Base-by-base conservation (phyloP, 306 rosid genomes). In the Cyclanthera cordifolia region DNA sequence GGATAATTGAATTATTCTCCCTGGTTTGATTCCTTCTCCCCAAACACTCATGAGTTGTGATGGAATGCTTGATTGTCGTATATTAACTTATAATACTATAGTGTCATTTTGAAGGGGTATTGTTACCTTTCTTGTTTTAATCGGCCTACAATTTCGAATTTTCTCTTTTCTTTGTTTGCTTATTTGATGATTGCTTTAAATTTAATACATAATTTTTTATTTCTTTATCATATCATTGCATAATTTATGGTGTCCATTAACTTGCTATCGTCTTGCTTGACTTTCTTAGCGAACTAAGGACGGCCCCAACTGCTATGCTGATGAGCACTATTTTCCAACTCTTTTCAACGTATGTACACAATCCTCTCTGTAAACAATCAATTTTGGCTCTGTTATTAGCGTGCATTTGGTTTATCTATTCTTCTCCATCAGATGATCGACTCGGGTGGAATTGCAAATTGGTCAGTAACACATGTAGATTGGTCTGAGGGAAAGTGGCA, bases 401-500 rank as follows among this genome's bases (percentile, higher is more conserved):
- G 69, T 64, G 12, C 5, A 21, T 23, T 13, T 12, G 3, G 69
- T 12, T 5, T 64, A 65, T 73, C 50, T 41, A 17, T 47, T 16
- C 73, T 32, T 67, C 16, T 45, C 37, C 65, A 48, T 66, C 71
- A 94, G 99, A 75, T 94, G 30, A 75, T 86, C 43, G 97, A 94
- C 85, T 90, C 99, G 53, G 86, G 83, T 69, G 99, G 99, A 72
- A 87, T 94, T 78, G 87, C 99, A 64, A 94, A 94, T 72, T 94
- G 99, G 99, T 90, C 99, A 0, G 72, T 94, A 53, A 94, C 99
- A 28, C 97, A 94, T 81, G 99, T 94, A 73, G 99, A 94, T 81
- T 94, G 99, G 99, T 90, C 97, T 10, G 99, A 94, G 79, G 88
- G 89, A 82, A 94, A 94, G 82, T 94, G 99, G 99, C 99, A 94